Percentiles rank a stretch among this genome's conserved stretches.
Conservation (phyloP, 805 yeast species). For the Candida chauliodis region DNA sequence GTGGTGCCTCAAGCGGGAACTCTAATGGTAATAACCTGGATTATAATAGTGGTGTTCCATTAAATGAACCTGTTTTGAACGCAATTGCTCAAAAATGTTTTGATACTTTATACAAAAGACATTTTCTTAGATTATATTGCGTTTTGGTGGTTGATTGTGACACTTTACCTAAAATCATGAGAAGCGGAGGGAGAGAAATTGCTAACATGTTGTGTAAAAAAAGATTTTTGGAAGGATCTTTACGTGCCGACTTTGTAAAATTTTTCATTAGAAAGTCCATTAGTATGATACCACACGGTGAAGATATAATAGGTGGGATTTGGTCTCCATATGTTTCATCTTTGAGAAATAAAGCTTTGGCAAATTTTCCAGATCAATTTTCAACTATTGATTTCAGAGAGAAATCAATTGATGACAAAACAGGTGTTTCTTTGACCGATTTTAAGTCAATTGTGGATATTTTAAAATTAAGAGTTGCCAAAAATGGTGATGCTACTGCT, state of each 20-base stretch:
- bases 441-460: slow-evolving; percentile 71
- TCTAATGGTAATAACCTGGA: slow-evolving; percentile 3
- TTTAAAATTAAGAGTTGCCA: slow-evolving; percentile 71
- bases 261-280: slow-evolving; percentile 67
- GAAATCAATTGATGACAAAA: slow-evolving; percentile 72
- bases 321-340: slow-evolving; percentile 78
- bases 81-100: slow-evolving; percentile 43
- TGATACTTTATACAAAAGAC: slow-evolving; percentile 43
- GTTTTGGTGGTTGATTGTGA: slow-evolving; percentile 77
- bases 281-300: slow-evolving; percentile 66
- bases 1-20: slow-evolving; percentile 17
- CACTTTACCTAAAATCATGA: slow-evolving; percentile 74
- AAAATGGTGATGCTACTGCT: slow-evolving; percentile 78
- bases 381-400: slow-evolving; percentile 80
- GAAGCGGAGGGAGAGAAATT: slow-evolving; percentile 86
- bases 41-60: slow-evolving; percentile 34
- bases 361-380: slow-evolving; percentile 66
- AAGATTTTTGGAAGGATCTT: slow-evolving; percentile 71
- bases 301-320: slow-evolving; percentile 74
- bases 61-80: slow-evolving; percentile 41
- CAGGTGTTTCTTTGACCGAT: slow-evolving; percentile 69
- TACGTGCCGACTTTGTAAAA: slow-evolving; percentile 77
- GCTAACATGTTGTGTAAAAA: slow-evolving; percentile 86
- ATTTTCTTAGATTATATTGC: slow-evolving; percentile 76
- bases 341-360: slow-evolving; percentile 57